Evolutionary conservation across 306 rosid genomes (phyloP).

Genomic region (Chamaecrista fasciculata): DNA sequence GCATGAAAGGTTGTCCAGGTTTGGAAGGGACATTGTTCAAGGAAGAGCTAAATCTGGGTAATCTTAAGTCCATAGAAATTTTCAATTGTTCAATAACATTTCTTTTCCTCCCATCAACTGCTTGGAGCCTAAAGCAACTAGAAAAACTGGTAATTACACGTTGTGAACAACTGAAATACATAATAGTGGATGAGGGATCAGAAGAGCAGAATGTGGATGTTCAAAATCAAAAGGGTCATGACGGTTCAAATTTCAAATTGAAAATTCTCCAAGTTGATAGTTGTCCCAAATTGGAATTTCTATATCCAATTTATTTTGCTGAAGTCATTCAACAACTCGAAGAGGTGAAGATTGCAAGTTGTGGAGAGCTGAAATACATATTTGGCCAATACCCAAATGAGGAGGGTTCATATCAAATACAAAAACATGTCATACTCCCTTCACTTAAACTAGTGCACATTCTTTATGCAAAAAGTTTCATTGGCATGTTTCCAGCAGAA

Average conservation of each 20-base stretch:
- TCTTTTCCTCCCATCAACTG: neutral
- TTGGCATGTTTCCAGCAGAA: too few species aligned
- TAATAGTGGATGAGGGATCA: neutral
- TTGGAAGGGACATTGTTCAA: neutral
- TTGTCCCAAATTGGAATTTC: constrained; percentile 15
- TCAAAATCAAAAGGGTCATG: neutral
- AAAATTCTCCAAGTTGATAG: neutral
- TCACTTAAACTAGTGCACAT: neutral
- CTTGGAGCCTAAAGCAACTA: constrained; percentile 12
- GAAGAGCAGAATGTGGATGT: neutral
- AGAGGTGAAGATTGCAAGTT: neutral
- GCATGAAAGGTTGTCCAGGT: neutral
- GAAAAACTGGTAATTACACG: neutral
- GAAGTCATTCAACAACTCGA: constrained; percentile 19
- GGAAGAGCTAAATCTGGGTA: neutral
- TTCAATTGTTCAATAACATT: neutral
- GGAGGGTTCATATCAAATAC: neutral
- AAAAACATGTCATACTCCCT: neutral
- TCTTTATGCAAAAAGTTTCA: neutral
- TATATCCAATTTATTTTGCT: constrained; percentile 18
- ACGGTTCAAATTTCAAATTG: constrained; percentile 16
- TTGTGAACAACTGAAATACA: neutral
- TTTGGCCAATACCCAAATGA: constrained; percentile 7
- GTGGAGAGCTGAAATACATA: constrained; percentile 6
- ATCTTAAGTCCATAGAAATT: neutral